phyloP scores from a whole-genome alignment of 1,284 basidiomycete species.

The Austropuccinia psidii region DNA sequence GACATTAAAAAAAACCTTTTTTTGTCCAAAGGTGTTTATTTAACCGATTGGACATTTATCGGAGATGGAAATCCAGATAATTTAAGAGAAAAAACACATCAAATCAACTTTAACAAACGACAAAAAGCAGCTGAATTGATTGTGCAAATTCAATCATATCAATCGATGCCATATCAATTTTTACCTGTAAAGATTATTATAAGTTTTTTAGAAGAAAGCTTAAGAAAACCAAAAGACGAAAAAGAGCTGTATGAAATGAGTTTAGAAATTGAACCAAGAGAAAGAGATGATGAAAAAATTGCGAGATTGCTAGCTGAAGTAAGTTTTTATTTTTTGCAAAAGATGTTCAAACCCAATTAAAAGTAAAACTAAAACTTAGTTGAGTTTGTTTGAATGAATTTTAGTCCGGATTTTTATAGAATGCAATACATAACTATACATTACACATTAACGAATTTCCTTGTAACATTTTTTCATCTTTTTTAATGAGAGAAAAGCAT shows the following conservation, averaged over 20 bases:
- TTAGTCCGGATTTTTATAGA: too few species aligned
- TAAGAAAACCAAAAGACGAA: constrained; percentile 55
- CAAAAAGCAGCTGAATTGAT: constrained; percentile 90
- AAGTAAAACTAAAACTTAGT: too few species aligned
- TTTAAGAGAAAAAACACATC: constrained; percentile 54
- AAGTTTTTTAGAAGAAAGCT: constrained; percentile 66
- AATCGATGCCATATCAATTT: constrained; percentile 81
- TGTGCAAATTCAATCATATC: constrained; percentile 91
- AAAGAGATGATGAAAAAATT: constrained; percentile 89
- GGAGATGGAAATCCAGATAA: constrained; percentile 92
- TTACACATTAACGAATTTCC: too few species aligned
- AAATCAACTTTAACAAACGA: constrained; percentile 95
- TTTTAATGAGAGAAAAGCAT: too few species aligned
- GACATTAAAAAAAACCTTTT: too few species aligned
- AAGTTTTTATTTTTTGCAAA: neutral
- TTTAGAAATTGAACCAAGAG: constrained; percentile 78
- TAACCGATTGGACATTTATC: constrained; percentile 91
- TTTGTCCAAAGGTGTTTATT: constrained; percentile 66
- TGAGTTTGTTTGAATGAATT: too few species aligned
- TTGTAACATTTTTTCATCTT: too few species aligned
- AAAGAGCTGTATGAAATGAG: constrained; percentile 63
- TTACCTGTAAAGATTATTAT: constrained; percentile 62
- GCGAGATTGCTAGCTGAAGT: constrained; percentile 50
- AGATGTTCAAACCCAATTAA: too few species aligned
- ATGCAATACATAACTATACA: too few species aligned